Evolutionary conservation across 2,329 filamentous ascomycete genomes (phyloP).

Genomic region (Colletotrichum navitas): DNA sequence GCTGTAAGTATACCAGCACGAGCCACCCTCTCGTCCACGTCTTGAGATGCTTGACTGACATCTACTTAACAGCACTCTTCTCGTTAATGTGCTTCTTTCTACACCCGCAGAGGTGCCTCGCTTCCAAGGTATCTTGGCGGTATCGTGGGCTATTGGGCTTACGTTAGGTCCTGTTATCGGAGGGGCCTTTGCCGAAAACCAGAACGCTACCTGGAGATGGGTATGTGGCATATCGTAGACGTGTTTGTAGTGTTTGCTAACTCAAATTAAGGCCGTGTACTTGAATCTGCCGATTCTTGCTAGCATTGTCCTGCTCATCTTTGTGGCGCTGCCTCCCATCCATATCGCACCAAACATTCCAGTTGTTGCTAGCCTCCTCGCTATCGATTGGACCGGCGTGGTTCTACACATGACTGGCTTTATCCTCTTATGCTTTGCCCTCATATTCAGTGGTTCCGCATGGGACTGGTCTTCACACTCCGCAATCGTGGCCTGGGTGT

Average conservation of each 20-base stretch:
- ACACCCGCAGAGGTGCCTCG: constrained; percentile 45
- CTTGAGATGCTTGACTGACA: neutral
- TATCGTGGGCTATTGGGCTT: constrained; percentile 46
- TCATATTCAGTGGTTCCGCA: constrained; percentile 63
- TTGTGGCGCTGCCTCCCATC: constrained; percentile 58
- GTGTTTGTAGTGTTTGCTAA: neutral
- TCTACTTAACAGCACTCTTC: constrained; percentile 1
- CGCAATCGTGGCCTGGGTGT: constrained; percentile 61
- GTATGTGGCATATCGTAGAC: neutral
- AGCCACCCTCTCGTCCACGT: neutral
- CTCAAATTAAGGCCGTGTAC: constrained; percentile 56
- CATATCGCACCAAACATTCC: constrained; percentile 44
- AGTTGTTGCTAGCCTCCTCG: constrained; percentile 41
- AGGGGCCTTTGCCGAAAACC: constrained; percentile 51
- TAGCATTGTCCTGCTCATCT: constrained; percentile 55
- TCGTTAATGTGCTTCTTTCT: constrained; percentile 45
- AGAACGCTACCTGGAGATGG: constrained; percentile 57
- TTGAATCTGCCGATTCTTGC: constrained; percentile 62
- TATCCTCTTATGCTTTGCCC: constrained; percentile 58
- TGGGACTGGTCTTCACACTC: constrained; percentile 62
- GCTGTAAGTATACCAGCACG: constrained; percentile 43
- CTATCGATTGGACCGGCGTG: constrained; percentile 50
- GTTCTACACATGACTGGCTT: constrained; percentile 50
- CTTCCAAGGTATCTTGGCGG: constrained; percentile 47
- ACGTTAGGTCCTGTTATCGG: constrained; percentile 46